Evolutionary conservation across 2,329 filamentous ascomycete genomes (phyloP), one percentile per base, ranked within the genome.

Genomic region (Colletotrichum simmondsii): DNA sequence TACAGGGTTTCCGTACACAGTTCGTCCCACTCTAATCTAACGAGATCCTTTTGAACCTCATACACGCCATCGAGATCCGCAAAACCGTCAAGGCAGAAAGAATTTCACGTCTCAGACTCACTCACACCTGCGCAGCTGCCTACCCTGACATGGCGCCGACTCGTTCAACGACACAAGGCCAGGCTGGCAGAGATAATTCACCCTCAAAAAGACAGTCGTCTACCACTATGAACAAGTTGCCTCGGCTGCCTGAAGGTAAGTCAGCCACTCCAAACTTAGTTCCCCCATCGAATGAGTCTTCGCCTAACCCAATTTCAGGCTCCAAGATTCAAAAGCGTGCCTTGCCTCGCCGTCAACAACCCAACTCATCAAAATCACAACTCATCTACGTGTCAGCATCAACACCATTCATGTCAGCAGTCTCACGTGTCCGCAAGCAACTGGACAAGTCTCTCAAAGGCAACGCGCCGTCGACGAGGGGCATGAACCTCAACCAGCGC

Each of bases 351-450:
- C 81, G 77, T 7, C 83, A 84, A 65, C 78, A 81, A 12, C 83
- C 85, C n/a, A 78, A 81, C 16, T 84, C 86, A 24, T 83, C 85
- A 60, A 85, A 84, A 63, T 78, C 82, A 8, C 82, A 81, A 58
- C 79, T 89, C 73, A 85, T 95, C 80, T 94, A 94, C 83, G 85
- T 95, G 70, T 91, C 90, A 49, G 82, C 88, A 53, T 85, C 85
- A 49, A 91, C 92, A 0, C 91, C 92, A 7, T 93, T 94, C 84
- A 89, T 94, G 81, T 89, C 92, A 12, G 86, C 90, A 5, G 87
- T 94, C 14, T 91, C 90, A 77, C 91, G 92, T 63, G 88, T 92
- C 16, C 89, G 90, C 73, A 90, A 90, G 72, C 87, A 91, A 1
- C 89, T 95, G 4, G 84, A 89, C 57, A 85, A 87, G 49, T 86